Evolutionary conservation across 495 filamentous ascomycete genomes (phyloP), one percentile per base, ranked within the genome.

Genomic region (Trichoderma asperelloides): DNA sequence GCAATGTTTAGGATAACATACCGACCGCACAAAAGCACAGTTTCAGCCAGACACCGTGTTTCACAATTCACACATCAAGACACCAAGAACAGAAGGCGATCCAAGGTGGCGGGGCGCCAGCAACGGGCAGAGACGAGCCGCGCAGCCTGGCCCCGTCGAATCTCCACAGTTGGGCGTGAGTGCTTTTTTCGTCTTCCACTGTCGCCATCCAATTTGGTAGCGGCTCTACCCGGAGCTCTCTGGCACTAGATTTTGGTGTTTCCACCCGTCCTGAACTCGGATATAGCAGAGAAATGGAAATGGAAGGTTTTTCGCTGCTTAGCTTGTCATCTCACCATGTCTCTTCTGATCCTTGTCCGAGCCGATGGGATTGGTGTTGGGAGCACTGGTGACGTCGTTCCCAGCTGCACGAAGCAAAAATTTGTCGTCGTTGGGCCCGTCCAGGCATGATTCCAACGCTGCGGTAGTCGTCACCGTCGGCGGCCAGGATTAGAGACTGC

Each of bases 91-190:
- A n/a, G 16, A 13, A 47, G 13, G 43, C 43, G 43, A 47, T n/a
- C 43, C 43, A 47, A 28, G 2, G 27, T 60, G 55, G 55, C 55
- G 55, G 23, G 55, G 47, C 47, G 47, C 47, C 55, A 60, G 2
- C 55, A 60, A 60, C 55, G 55, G 55, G 55, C 55, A 60, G 55
- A 60, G 55, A 60, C 55, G 55, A 60, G 55, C 55, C 55, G 55
- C 55, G 33, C 33, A 47, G 43, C 43, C 43, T 47, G 43, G 43
- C 43, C 43, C 15, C 15, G 43, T 37, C 9, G 2, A 4, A 60
- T 28, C 55, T 30, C 55, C 55, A 60, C 55, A 60, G 55, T 60
- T 60, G 55, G 55, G 55, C 55, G 8, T 60, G 55, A 60, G 55
- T 60, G 55, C 55, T 60, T 60, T 60, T 28, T 60, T 60, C 16